Percentiles rank a stretch among this genome's conserved stretches.
These are phyloP conservation scores for Amanita pseudoporphyria DNA, from an alignment of 768 basidiomycete genomes.

Conservation along the genomic window DNA sequence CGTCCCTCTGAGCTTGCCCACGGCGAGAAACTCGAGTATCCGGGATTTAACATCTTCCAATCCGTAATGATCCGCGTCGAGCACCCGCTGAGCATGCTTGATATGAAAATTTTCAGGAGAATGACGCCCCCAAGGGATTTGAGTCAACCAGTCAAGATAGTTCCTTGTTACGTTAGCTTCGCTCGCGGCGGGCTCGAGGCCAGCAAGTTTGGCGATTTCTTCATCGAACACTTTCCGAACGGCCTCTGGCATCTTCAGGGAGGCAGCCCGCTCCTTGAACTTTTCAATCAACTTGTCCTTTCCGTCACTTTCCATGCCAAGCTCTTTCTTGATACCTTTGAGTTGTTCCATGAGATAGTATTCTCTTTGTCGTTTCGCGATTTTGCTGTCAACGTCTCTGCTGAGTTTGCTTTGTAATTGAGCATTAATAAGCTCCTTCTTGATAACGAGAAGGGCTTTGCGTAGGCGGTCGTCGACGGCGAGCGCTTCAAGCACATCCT, in stretches of 20 bases:
- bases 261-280: conserved; percentile 77
- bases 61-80: conserved; percentile 95
- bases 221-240: conserved; percentile 96
- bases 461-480: conserved; percentile 82
- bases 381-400: conserved; percentile 89
- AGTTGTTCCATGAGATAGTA: conserved; percentile 97
- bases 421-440: conserved; percentile 97
- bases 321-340: conserved; percentile 92
- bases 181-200: conserved; percentile 83
- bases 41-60: conserved; percentile 87
- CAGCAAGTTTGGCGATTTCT: conserved; percentile 83
- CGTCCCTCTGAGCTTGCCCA: conserved; percentile 88
- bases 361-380: conserved; percentile 89
- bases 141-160: conserved; percentile 89
- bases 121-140: conserved; percentile 96
- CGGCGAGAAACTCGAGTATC: conserved; percentile 92
- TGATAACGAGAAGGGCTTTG: conserved; percentile 85
- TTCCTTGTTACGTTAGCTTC: conserved; percentile 93
- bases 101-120: conserved; percentile 91
- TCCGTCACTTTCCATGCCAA: conserved; percentile 91
- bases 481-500: conserved; percentile 85
- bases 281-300: conserved; percentile 93
- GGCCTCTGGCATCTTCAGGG: conserved; percentile 79
- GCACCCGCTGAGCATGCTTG: conserved; percentile 64
- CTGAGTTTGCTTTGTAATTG: conserved; percentile 90